Conservation (phyloP, 2,329 filamentous ascomycete genomes). For the Allantophomopsis lycopodina region DNA sequence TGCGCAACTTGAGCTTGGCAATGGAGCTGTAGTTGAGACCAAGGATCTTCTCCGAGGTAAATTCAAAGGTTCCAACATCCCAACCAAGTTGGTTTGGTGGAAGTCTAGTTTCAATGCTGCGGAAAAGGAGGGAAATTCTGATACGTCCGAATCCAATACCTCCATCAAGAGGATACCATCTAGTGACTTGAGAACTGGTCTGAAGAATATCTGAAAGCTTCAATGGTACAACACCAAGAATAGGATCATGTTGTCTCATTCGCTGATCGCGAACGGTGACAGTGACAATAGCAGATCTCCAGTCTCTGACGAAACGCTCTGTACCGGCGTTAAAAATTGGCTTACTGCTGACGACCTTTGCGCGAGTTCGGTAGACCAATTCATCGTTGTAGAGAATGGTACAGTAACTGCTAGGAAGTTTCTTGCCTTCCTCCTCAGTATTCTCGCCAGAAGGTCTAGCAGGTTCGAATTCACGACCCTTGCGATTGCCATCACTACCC, state of each 20-base stretch:
- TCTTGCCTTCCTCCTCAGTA: constrained; percentile 69
- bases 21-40: constrained; percentile 47
- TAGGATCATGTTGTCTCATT: constrained; percentile 85
- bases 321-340: constrained; percentile 97
- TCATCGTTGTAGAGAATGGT: constrained; percentile 85
- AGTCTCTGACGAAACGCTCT: constrained; percentile 85
- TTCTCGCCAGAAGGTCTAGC: constrained; percentile 74
- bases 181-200: constrained; percentile 65
- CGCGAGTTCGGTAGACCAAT: constrained; percentile 81
- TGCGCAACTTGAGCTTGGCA: constrained; percentile 66
- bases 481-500: constrained; percentile 67
- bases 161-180: constrained; percentile 95
- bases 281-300: constrained; percentile 77
- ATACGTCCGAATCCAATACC: constrained; percentile 86
- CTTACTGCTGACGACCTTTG: constrained; percentile 86
- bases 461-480: constrained; percentile 78
- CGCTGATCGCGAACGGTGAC: constrained; percentile 80
- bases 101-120: constrained; percentile 73
- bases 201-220: constrained; percentile 81
- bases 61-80: constrained; percentile 92
- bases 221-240: constrained; percentile 82
- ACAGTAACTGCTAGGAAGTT: constrained; percentile 83
- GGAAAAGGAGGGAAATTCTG: constrained; percentile 79
- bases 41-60: constrained; percentile 56
- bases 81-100: constrained; percentile 81